Evolutionary conservation across 108 stramenopile genomes (phyloP).

Genomic region (Nitzschia sp.): DNA sequence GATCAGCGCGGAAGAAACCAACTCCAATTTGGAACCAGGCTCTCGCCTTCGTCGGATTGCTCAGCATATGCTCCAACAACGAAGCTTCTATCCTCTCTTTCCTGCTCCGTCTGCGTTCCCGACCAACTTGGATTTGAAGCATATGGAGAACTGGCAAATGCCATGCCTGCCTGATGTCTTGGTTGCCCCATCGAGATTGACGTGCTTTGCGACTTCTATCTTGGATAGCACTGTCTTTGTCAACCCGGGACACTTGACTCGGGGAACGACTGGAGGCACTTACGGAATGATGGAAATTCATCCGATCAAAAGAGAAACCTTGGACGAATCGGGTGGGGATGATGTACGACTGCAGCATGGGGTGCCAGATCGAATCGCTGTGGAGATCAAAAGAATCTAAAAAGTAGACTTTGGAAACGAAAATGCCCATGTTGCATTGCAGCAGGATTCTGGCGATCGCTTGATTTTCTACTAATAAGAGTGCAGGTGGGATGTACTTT

Average conservation of each 20-base stretch:
- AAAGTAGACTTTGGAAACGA: no score
- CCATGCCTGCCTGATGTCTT: conserved; percentile 89
- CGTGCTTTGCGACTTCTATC: conserved; percentile 75
- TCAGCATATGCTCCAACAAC: conserved; percentile 88
- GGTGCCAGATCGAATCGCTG: conserved; percentile 62
- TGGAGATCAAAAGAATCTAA: conserved; percentile 79
- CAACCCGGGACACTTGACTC: conserved; percentile 87
- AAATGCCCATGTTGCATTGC: not conserved
- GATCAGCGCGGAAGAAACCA: conserved; percentile 81
- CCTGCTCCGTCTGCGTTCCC: conserved; percentile 58
- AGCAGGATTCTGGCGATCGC: not conserved
- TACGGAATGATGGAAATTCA: conserved; percentile 86
- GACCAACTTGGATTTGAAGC: conserved; percentile 82
- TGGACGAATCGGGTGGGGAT: conserved; percentile 49
- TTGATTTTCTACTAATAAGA: no score
- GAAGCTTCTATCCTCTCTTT: conserved; percentile 94
- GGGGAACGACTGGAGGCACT: conserved; percentile 88
- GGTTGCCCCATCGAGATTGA: conserved; percentile 89
- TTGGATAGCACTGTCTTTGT: conserved; percentile 67
- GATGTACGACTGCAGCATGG: conserved; percentile 44
- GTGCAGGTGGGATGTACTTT: no score
- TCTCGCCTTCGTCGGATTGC: conserved; percentile 85
- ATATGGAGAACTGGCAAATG: conserved; percentile 75
- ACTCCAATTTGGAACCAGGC: conserved; percentile 65
- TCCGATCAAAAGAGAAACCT: conserved; percentile 59